Percentiles rank a stretch among this genome's conserved stretches.
These are phyloP conservation scores for Thamnidium elegans DNA, from an alignment of 192 early-diverging fungal species.

Conservation along the genomic window DNA sequence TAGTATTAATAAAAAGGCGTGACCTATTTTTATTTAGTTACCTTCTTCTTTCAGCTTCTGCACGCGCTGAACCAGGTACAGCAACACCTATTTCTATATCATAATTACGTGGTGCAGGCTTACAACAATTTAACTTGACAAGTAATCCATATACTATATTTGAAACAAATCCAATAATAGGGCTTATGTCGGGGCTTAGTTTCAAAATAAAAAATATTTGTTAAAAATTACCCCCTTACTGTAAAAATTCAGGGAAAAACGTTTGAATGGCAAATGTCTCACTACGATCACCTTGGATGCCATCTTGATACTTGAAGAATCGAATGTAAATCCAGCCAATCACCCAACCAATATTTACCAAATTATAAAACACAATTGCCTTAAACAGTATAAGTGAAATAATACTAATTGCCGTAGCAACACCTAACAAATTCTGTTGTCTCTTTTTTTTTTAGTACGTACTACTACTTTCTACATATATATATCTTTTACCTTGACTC, in stretches of 20 bases:
- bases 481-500: slow-evolving; percentile 76
- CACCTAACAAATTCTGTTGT: slow-evolving; percentile 45
- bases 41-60: slow-evolving; percentile 70
- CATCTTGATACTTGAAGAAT: slow-evolving; percentile 80
- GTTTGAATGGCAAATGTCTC: slow-evolving; percentile 88
- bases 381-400: slow-evolving; percentile 44
- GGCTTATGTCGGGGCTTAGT: slow-evolving; percentile 20
- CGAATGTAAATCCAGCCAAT: slow-evolving; percentile 81
- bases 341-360: slow-evolving; percentile 72
- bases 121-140: slow-evolving; percentile 52
- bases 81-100: slow-evolving; percentile 33
- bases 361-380: slow-evolving; percentile 56
- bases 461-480: too few relatives aligned
- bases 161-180: slow-evolving; percentile 62
- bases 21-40: slow-evolving; percentile 21
- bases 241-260: slow-evolving; percentile 84
- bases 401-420: slow-evolving; percentile 41
- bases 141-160: slow-evolving; percentile 59
- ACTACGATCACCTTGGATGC: slow-evolving; percentile 80
- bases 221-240: too few relatives aligned
- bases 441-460: too few relatives aligned
- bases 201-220: not conserved
- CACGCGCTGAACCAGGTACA: slow-evolving; percentile 49
- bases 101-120: slow-evolving; percentile 40
- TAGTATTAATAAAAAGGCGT: not conserved